These are phyloP conservation scores for Quercus tomentella DNA, from an alignment of 331 rosid species.

Conservation along the genomic window DNA sequence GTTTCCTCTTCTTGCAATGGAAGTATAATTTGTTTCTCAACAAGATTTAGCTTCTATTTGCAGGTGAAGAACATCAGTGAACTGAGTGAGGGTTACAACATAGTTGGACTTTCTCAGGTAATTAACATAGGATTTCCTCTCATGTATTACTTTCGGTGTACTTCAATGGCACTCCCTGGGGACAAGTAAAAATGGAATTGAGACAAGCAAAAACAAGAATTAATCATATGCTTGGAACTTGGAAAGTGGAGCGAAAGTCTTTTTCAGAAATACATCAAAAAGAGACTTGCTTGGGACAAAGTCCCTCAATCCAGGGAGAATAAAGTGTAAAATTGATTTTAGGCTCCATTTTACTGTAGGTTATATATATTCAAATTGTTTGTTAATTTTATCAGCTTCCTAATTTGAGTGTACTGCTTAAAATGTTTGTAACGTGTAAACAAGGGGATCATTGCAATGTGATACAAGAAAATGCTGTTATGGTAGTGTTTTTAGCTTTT, in stretches of 20 bases:
- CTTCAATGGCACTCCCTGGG: not conserved
- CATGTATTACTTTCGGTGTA: not conserved
- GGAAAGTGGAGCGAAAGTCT: not conserved
- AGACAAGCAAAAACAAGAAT: not conserved
- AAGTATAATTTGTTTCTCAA: conserved; percentile 16
- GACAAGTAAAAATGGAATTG: not conserved
- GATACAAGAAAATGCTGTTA: not conserved
- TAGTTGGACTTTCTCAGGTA: conserved; percentile 96
- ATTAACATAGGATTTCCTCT: conserved; percentile 4
- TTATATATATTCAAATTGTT: not conserved
- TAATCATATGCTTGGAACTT: not conserved
- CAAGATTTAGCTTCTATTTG: conserved; percentile 16
- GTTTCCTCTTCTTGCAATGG: conserved; percentile 8
- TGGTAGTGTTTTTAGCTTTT: not conserved
- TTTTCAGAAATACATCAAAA: not conserved
- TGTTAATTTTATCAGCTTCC: not conserved
- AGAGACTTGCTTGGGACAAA: not conserved
- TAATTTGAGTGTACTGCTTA: not conserved
- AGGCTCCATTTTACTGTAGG: not conserved
- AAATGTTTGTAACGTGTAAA: not conserved
- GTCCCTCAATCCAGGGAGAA: not conserved
- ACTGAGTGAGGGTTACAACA: conserved; percentile 67
- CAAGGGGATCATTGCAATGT: not conserved
- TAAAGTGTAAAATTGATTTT: not conserved
- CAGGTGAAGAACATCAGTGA: conserved; percentile 75